phyloP scores from a whole-genome alignment of 306 rosid genomes.

The Sphenostylis stenocarpa region DNA sequence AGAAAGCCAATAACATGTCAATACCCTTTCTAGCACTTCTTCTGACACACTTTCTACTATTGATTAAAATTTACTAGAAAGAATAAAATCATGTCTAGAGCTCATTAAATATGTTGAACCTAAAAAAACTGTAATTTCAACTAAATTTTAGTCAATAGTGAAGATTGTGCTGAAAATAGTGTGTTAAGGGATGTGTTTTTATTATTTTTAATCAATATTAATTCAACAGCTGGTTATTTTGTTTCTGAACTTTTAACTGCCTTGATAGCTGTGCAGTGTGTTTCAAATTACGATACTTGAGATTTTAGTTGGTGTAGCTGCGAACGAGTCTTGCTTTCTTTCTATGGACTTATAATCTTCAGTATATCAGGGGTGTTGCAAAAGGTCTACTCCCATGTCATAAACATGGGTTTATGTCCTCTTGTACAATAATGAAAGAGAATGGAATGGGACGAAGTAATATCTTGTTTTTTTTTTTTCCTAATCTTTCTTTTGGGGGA shows the following conservation, averaged over 20 bases:
- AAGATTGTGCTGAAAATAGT: too few relatives aligned
- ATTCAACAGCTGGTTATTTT: background rate
- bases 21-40: background rate
- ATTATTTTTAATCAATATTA: background rate
- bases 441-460: background rate
- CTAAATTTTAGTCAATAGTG: too few relatives aligned
- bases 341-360: slow-evolving; percentile 7
- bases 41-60: background rate
- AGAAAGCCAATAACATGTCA: background rate
- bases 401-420: background rate
- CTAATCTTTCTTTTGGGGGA: background rate
- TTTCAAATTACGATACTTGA: background rate
- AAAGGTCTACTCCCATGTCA: background rate
- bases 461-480: background rate
- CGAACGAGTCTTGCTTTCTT: background rate
- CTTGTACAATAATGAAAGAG: background rate
- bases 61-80: background rate
- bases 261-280: background rate
- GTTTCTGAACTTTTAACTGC: background rate
- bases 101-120: background rate
- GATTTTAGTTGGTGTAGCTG: background rate
- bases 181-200: too few relatives aligned
- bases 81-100: background rate
- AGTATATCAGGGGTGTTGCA: background rate
- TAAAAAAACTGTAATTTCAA: background rate